Conservation (phyloP, 2,329 filamentous ascomycete species). For the Fonsecaea nubica region DNA sequence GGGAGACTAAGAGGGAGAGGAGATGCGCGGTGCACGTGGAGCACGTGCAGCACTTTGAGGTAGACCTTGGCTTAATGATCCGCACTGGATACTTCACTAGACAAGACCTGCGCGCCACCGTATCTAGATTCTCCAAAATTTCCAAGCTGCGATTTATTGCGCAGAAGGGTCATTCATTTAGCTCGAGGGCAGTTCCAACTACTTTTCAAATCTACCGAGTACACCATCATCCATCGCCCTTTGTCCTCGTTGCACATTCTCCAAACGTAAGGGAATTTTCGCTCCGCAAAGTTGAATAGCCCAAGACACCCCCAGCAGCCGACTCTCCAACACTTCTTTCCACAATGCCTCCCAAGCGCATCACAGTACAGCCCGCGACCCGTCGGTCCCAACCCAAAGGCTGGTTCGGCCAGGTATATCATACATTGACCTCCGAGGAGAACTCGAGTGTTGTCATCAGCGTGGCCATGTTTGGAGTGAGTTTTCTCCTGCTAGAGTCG, state of each 20-base stretch:
- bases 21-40: too few species aligned
- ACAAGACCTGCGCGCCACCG: not conserved
- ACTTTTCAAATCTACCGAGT: not conserved
- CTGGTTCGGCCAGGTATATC: conserved; percentile 65
- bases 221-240: too few species aligned
- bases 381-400: conserved; percentile 55
- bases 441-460: conserved; percentile 73
- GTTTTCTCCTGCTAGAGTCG: conserved; percentile 42
- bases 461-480: conserved; percentile 71
- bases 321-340: not conserved
- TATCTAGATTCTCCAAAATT: not conserved
- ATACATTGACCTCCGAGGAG: conserved; percentile 68
- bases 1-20: not conserved
- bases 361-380: conserved; percentile 57
- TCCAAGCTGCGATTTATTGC: not conserved
- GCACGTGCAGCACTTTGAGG: too few species aligned
- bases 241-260: not conserved
- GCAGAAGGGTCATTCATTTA: not conserved
- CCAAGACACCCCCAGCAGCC: not conserved
- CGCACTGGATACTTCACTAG: not conserved
- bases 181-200: not conserved
- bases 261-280: not conserved
- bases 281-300: not conserved
- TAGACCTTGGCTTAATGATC: not conserved
- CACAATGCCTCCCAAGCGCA: conserved; percentile 69